Evolutionary conservation across 2,329 filamentous ascomycete species (phyloP).

Genomic region (Alternaria arbusti): DNA sequence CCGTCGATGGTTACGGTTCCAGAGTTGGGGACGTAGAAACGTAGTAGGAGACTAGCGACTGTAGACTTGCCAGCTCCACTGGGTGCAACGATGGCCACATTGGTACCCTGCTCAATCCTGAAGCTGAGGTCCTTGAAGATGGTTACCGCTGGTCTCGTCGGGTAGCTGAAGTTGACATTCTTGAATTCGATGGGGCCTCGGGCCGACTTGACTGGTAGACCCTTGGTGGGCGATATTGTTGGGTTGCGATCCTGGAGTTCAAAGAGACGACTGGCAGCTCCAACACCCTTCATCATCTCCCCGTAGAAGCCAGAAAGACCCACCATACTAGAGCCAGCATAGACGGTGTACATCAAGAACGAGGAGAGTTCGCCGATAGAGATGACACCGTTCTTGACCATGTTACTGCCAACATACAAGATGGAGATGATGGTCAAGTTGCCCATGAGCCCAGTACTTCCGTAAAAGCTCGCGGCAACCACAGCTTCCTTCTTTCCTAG

Average conservation of each 20-base stretch:
- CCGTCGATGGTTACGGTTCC: constrained; percentile 85
- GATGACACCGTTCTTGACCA: constrained; percentile 86
- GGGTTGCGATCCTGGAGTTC: constrained; percentile 91
- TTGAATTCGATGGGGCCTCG: constrained; percentile 88
- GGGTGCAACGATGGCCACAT: constrained; percentile 95
- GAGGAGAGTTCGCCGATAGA: constrained; percentile 91
- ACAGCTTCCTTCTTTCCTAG: constrained; percentile 87
- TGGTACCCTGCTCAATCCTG: constrained; percentile 88
- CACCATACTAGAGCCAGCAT: constrained; percentile 83
- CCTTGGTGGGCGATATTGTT: constrained; percentile 85
- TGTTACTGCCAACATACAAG: constrained; percentile 86
- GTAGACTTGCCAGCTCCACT: constrained; percentile 97
- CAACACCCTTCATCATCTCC: constrained; percentile 98
- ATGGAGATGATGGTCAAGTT: constrained; percentile 96
- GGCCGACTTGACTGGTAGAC: constrained; percentile 78
- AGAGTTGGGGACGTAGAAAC: constrained; percentile 84
- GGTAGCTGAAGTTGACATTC: constrained; percentile 87
- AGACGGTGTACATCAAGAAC: constrained; percentile 98
- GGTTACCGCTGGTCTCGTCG: constrained; percentile 85
- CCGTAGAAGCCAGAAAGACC: constrained; percentile 96
- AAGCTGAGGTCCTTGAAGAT: constrained; percentile 93
- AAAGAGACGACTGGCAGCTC: constrained; percentile 93
- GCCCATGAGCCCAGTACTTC: constrained; percentile 83
- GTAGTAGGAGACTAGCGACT: constrained; percentile 85
- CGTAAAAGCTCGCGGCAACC: constrained; percentile 90